phyloP scores from a whole-genome alignment of 164 flowering plant genomes.

The Macadamia tetraphylla region DNA sequence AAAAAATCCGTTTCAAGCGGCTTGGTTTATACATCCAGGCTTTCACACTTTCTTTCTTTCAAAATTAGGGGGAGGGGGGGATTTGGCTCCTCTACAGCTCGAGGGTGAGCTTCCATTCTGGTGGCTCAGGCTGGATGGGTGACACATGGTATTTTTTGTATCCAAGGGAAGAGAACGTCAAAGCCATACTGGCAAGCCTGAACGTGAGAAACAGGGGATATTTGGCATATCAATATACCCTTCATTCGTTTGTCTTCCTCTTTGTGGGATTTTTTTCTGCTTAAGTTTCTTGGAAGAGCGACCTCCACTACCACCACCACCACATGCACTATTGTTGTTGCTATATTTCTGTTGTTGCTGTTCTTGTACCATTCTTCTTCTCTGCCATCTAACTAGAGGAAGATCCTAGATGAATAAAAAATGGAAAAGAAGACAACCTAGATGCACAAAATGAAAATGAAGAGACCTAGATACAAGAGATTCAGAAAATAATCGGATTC shows the following conservation, averaged over 20 bases:
- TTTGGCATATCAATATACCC: no score
- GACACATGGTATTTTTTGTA: no score
- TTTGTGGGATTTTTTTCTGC: conserved; percentile 69
- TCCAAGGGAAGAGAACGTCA: no score
- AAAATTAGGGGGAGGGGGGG: no score
- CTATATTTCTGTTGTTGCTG: conserved; percentile 1
- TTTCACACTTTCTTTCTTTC: no score
- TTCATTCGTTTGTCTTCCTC: conserved; percentile 29
- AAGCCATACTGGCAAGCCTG: no score
- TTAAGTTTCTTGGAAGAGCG: conserved; percentile 42
- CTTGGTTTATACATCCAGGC: no score
- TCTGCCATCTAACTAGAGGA: conserved; percentile 17
- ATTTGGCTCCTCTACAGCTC: no score
- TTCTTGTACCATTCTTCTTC: conserved; percentile 34
- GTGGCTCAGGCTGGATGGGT: no score
- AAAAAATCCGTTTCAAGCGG: no score
- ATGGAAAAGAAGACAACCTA: not conserved
- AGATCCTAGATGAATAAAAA: not conserved
- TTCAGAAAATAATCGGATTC: conserved; percentile 7
- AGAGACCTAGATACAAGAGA: conserved; percentile 4
- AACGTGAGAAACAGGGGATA: no score
- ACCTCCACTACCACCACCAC: conserved; percentile 11
- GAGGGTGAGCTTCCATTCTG: no score
- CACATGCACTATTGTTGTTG: conserved; percentile 1
- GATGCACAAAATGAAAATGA: not conserved